Evolutionary conservation across 306 rosid species (phyloP), one percentile per base, ranked within the genome.

Genomic region (Luffa acutangula): DNA sequence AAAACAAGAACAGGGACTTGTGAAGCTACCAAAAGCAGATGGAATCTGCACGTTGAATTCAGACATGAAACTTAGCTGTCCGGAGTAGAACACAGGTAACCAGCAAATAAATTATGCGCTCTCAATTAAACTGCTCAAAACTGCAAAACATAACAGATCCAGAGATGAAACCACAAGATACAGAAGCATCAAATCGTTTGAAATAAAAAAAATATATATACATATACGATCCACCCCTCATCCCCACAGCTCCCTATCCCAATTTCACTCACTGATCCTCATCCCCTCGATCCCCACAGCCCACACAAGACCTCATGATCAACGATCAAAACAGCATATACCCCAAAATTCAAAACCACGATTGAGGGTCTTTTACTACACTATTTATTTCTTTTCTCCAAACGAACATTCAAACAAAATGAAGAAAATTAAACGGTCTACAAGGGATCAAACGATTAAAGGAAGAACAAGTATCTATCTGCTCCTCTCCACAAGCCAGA

Each of bases 41-140:
- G 87, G 84, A 80, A 84, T 53, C 85, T 82, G 87, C 41, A 43
- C 48, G 80, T 84, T 83, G 81, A 84, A 78, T 78, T 87, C 89
- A 84, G 87, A 87, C 87, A 84, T 87, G 87, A 86, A 86, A 86
- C 82, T 86, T 57, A 84, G 72, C 85, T 80, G 79, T 64, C 79
- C 80, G 72, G 71, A 33, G 79, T 72, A 77, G 81, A 82, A 59
- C 73, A 78, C 83, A 39, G 45, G 82, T 58, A 78, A 84, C 81
- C 86, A 87, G 64, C 69, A 80, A 82, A 49, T 33, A 13, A 43
- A 36, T 9, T 72, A 33, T 33, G 57, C 62, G 33, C 49, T 60
- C 52, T 62, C 15, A 36, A 78, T 77, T 37, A 69, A 79, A 20
- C 67, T 42, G 7, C 53, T 42, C 41, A 71, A 76, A 76, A n/a